These are phyloP conservation scores for Phoenix dactylifera DNA, from an alignment of 176 grass and related monocot genomes.

Conservation along the genomic window DNA sequence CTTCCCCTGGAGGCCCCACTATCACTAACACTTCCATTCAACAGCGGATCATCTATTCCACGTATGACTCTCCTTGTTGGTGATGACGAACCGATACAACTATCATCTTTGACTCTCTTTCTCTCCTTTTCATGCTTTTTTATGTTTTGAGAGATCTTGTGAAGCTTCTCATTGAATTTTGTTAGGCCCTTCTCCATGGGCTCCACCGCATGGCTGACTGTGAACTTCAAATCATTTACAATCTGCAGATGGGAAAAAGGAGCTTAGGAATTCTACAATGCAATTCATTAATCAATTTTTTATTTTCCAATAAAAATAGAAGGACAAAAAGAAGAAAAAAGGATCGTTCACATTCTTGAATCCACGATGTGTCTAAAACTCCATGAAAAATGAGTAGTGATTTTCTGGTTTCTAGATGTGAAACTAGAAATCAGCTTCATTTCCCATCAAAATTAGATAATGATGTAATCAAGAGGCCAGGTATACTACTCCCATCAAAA, in stretches of 20 bases:
- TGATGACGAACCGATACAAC: constrained; percentile 41
- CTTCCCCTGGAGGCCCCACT: constrained; percentile 31
- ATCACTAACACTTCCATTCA: constrained; percentile 71
- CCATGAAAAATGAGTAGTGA: too few relatives aligned
- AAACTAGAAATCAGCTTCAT: too few relatives aligned
- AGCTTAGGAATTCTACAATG: too few relatives aligned
- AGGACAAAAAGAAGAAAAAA: too few relatives aligned
- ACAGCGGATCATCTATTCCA: constrained; percentile 75
- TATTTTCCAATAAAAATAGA: too few relatives aligned
- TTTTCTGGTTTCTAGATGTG: too few relatives aligned
- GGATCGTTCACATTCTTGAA: too few relatives aligned
- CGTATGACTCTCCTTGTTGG: constrained; percentile 48
- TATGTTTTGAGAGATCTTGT: constrained; percentile 81
- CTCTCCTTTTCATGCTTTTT: constrained; percentile 57
- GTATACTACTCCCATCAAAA: too few relatives aligned
- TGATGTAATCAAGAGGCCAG: too few relatives aligned
- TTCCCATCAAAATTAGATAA: too few relatives aligned
- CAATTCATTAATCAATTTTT: too few relatives aligned
- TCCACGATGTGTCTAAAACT: too few relatives aligned
- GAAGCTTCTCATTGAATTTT: constrained; percentile 60
- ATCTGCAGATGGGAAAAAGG: constrained; percentile 27
- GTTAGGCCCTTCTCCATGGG: constrained; percentile 50
- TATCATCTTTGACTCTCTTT: constrained; percentile 64
- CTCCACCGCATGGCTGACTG: constrained; percentile 72
- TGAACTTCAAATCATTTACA: constrained; percentile 96